A percentile compares a stretch with the other conserved stretches of the same genome.
phyloP scores from a whole-genome alignment of 257 asterid genomes.

The Hygrophila difformis region DNA sequence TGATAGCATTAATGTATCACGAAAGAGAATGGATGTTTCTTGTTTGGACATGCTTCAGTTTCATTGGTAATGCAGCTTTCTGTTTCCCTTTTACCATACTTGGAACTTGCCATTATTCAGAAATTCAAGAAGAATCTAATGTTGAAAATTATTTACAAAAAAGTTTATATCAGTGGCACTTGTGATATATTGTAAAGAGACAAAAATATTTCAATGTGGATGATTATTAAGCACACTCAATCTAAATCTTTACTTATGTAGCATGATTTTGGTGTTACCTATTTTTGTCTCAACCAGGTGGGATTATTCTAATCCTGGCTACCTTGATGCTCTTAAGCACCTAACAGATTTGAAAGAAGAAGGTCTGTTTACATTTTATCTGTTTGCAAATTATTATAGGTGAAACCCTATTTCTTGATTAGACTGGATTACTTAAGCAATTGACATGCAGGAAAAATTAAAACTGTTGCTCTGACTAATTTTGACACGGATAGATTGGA shows the following conservation, averaged over 20 bases:
- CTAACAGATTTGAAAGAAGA: constrained; percentile 92
- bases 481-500: constrained; percentile 83
- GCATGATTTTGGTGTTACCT: background rate
- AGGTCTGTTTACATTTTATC: constrained; percentile 53
- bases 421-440: constrained; percentile 24
- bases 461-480: constrained; percentile 94
- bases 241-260: background rate
- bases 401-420: constrained; percentile 21
- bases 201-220: too few relatives aligned
- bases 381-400: constrained; percentile 12
- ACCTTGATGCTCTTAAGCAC: constrained; percentile 94
- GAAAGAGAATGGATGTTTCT: constrained; percentile 89
- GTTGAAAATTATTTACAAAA: background rate
- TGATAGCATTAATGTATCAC: constrained; percentile 68
- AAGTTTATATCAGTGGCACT: background rate
- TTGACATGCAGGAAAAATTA: constrained; percentile 73
- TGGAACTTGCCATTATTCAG: background rate
- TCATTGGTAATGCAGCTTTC: constrained; percentile 54
- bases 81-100: constrained; percentile 11
- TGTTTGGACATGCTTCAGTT: constrained; percentile 97
- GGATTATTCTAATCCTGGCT: constrained; percentile 88
- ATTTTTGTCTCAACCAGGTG: constrained; percentile 57
- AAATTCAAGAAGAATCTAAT: background rate
- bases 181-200: background rate
- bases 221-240: background rate